Evolutionary conservation across 805 yeast species (phyloP), one percentile per base, ranked within the genome.

Genomic region (Pichia heedii): DNA sequence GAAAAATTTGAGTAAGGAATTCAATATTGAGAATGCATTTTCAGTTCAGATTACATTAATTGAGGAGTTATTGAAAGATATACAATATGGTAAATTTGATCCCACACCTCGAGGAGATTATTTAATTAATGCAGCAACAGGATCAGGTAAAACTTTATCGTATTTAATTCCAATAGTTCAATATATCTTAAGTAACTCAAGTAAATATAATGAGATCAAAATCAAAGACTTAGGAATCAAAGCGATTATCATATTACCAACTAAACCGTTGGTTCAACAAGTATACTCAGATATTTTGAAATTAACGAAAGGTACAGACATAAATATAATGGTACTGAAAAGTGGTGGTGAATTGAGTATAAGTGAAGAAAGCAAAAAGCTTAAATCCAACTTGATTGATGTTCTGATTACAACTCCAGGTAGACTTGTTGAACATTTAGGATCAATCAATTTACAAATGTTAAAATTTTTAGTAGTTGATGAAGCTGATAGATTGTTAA

Each of bases 121-220:
- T 18, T 67, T 90, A 37, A 95, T 90, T 6, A 89, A 90, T 62
- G 95, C 98, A 2, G 77, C 94, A 11, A 90, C 98, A 0, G 98
- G 98, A 36, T 84, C 95, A 0, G 98, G 98, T 55, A 90, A 90
- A 58, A 90, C 98, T 0, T 67, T 93, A 43, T 94, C 96, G 2
- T 90, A 90, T 56, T 71, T 79, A 40, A 71, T 90, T 2, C 97
- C 98, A 1, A 73, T 93, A 8, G 70, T 93, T 2, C 88, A 89
- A 48, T 65, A 77, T 3, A 67, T 90, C 41, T 65, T 70, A 15
- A 61, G 65, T 9, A 18, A 27, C 15, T 15, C 34, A 15, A 61
- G 64, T 9, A 18, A 27, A 11, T 12, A 35, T 13, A 40, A 36
- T 11, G 32, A 44, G 24, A 32, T 37, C 16, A 27, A 33, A 12